Evolutionary conservation across 139 green algal species (phyloP).

Genomic region (Eudorina sp.): DNA sequence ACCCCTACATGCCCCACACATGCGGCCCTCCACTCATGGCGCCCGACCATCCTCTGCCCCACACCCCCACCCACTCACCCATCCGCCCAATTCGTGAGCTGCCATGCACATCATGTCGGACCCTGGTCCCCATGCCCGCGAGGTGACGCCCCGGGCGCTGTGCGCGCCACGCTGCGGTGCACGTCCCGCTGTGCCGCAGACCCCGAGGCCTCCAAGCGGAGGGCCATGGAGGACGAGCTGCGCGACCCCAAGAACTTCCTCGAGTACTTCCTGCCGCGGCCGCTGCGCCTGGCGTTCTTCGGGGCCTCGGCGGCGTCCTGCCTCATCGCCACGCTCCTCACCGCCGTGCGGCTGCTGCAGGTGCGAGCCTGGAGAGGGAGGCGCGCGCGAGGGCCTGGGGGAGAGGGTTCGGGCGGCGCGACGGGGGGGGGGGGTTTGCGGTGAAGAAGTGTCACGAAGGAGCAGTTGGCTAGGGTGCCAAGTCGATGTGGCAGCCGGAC

Average conservation of each 20-base stretch:
- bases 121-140: no score
- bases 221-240: constrained; percentile 72
- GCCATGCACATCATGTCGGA: no score
- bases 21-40: no score
- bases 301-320: constrained; percentile 56
- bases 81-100: no score
- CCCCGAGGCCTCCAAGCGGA: constrained; percentile 25
- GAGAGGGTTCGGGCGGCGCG: not conserved
- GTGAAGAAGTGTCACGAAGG: no score
- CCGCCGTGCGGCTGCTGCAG: constrained; percentile 50
- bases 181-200: not conserved
- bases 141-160: no score
- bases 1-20: no score
- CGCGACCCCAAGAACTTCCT: constrained; percentile 74
- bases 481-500: no score
- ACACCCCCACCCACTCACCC: no score
- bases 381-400: not conserved
- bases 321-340: constrained; percentile 56
- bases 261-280: constrained; percentile 69
- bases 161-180: no score
- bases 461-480: no score
- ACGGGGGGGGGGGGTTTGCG: not conserved
- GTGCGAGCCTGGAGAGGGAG: not conserved
- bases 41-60: no score
- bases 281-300: constrained; percentile 60